Percentiles rank a stretch among this genome's conserved stretches.
Evolutionary conservation across 192 early-diverging fungal genomes (phyloP).

Genomic region (Hyaloraphidium curvatum): DNA sequence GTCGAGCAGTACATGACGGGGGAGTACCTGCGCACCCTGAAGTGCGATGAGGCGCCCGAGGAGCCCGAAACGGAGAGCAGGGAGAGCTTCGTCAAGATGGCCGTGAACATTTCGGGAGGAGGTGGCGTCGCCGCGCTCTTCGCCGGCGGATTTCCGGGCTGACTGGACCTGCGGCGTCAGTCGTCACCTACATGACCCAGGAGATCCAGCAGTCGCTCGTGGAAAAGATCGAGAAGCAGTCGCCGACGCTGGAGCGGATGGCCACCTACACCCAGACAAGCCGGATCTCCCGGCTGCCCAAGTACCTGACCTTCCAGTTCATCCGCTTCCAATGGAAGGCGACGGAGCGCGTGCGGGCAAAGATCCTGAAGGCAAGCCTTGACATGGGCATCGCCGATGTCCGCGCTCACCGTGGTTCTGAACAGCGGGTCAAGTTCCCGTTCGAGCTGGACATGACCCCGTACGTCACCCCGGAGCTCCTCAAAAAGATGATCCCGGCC

Average conservation of each 20-base stretch:
- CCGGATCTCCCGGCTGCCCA: conserved; percentile 63
- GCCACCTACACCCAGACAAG: conserved; percentile 60
- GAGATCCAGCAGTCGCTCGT: conserved; percentile 49
- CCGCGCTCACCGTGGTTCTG: too few relatives aligned
- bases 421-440: conserved; percentile 74
- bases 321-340: conserved; percentile 93
- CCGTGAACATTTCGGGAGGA: conserved; percentile 34
- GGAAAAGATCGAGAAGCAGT: conserved; percentile 78
- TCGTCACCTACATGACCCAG: conserved; percentile 55
- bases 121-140: conserved; percentile 15
- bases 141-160: background rate
- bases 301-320: conserved; percentile 77
- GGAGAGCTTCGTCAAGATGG: conserved; percentile 59
- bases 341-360: conserved; percentile 54
- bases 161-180: conserved; percentile 23
- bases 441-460: conserved; percentile 74
- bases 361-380: conserved; percentile 63
- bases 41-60: conserved; percentile 59
- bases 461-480: conserved; percentile 67
- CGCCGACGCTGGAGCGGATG: conserved; percentile 51
- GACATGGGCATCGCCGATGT: background rate
- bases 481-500: conserved; percentile 39
- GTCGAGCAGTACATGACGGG: conserved; percentile 66
- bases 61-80: conserved; percentile 38
- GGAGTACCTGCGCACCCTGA: conserved; percentile 29